Evolutionary conservation across 805 yeast genomes (phyloP), one percentile per base, ranked within the genome.

Genomic region (Candida berthetii): DNA sequence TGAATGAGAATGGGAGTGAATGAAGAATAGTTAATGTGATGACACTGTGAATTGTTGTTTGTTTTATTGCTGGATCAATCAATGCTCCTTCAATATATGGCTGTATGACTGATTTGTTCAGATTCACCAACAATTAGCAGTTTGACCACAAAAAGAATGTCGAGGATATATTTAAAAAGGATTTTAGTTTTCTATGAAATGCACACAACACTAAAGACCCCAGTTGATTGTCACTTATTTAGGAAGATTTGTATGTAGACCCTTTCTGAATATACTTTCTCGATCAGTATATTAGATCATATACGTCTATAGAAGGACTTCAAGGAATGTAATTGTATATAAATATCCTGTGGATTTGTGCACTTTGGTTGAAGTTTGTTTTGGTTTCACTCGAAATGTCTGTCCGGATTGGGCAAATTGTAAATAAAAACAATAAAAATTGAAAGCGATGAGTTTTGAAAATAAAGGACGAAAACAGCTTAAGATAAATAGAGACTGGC

Each of bases 351-450:
- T 27, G 29, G 9, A 8, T 27, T 27, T 27, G 29, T 27, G 29
- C 9, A 22, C 25, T 22, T 22, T 22, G 29, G n/a, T 11, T 27
- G 8, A 6, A 22, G 25, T 27, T 27, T 27, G 29, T 27, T 27
- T 27, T 27, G 29, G 29, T 27, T 27, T 27, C 29, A 13, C 29
- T 27, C 29, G 29, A 27, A 27, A 27, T 27, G 29, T 27, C n/a
- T 27, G 29, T 27, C 29, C 29, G 29, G 29, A 52, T 42, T 15
- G 18, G 55, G 59, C 31, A 55, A 52, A 41, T 38, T 36, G 59
- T 56, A 49, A 55, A 56, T 47, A 55, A 44, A 34, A 46, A 46
- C 45, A 42, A 47, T 39, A 50, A 18, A 20, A 19, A 18, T 17
- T 11, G 11, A 25, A 15, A 38, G 18, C 33, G 20, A 29, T 31